These are phyloP conservation scores for Penicillium sp. DNA, from an alignment of 2,329 filamentous ascomycete species.

Conservation along the genomic window DNA sequence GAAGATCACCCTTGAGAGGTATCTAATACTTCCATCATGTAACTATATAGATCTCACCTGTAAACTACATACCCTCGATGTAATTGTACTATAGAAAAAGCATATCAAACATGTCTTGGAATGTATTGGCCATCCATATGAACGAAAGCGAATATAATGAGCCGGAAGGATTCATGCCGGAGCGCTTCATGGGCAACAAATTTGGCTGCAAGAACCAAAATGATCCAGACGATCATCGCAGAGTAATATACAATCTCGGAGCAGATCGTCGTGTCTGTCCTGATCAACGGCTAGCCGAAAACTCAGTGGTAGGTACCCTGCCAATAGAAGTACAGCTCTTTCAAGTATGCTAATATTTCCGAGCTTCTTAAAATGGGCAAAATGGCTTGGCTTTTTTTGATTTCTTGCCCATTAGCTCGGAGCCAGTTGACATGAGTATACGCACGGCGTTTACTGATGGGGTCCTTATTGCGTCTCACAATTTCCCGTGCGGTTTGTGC, in stretches of 20 bases:
- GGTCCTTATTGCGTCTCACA: neutral
- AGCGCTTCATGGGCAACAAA: conserved; percentile 11
- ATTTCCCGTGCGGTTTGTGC: neutral
- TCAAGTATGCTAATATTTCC: neutral
- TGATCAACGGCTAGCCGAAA: neutral
- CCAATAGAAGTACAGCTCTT: neutral
- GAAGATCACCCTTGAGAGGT: conserved; percentile 24
- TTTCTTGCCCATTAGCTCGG: neutral
- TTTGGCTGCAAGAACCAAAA: neutral
- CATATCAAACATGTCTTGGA: neutral
- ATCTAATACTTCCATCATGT: neutral
- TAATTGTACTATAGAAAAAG: neutral
- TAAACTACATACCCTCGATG: neutral
- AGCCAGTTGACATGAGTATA: neutral
- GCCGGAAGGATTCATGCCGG: conserved; percentile 17
- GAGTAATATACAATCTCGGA: neutral
- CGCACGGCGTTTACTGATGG: neutral
- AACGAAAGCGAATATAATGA: conserved; percentile 16
- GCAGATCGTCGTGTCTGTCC: neutral
- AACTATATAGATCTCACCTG: neutral
- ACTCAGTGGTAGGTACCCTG: neutral
- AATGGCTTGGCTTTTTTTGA: conserved; percentile 1
- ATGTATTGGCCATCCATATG: conserved; percentile 20
- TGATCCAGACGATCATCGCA: neutral
- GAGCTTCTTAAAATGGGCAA: neutral